Evolutionary conservation across 257 asterid genomes (phyloP), one percentile per base, ranked within the genome.

Genomic region (Plantago major): DNA sequence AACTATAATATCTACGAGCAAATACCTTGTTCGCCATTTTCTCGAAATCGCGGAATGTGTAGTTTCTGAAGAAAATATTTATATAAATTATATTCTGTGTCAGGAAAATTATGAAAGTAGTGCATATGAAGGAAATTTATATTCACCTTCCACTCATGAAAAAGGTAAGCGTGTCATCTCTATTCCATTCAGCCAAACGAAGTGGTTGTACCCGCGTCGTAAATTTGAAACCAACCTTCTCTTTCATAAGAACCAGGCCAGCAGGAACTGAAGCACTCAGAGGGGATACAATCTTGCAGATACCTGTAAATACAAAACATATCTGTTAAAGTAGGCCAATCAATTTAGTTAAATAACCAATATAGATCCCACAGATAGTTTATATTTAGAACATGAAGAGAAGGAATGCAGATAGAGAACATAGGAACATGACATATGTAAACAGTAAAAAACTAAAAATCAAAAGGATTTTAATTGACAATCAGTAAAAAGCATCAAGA

Each of bases 151-250:
- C 99, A 66, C 99, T 93, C 96, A 87, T 87, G 71, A 81, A 89
- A 73, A 84, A 93, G 48, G 99, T 89, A 82, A 93, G 89, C 73
- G 65, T 87, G 81, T 93, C 99, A 76, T 82, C 91, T 22, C 67
- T 76, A 74, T 87, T 81, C 99, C 99, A 93, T 76, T 89, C 97
- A 57, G 96, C 91, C 76, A 93, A 80, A 38, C 99, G 94, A 74
- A 93, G 94, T 18, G 99, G 99, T 77, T 93, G 99, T 69, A 93
- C 97, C 77, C 95, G 79, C 58, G 99, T 93, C 28, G 97, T 87
- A 75, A 93, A 93, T 82, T 83, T 93, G 75, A 89, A 93, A 57
- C 95, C 92, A 71, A 76, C 73, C 62, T 85, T 85, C 69, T 93
- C 99, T 79, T 89, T 93, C 87, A 79, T 83, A 70, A 93, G 86